Conservation (phyloP, 2,329 filamentous ascomycete species). For the Plectosphaerella cucumerina region DNA sequence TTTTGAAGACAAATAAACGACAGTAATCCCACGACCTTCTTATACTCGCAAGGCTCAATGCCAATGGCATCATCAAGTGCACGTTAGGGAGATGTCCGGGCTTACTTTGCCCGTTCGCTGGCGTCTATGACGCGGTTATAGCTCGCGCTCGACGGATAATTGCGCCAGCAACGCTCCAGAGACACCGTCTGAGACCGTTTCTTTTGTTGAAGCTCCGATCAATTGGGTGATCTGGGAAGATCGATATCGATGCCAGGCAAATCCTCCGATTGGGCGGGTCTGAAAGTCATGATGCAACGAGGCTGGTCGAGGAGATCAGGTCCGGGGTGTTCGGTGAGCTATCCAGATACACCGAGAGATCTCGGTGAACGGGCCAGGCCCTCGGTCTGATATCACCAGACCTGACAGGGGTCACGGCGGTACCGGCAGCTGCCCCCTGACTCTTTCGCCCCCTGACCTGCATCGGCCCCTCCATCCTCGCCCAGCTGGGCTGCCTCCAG, state of each 20-base stretch:
- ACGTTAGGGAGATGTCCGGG: background rate
- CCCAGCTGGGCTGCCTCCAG: background rate
- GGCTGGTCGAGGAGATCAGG: background rate
- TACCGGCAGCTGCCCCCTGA: background rate
- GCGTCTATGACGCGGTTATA: slow-evolving; percentile 13
- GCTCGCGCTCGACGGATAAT: background rate
- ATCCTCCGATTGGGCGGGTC: background rate
- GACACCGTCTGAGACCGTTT: slow-evolving; percentile 3
- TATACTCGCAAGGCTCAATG: background rate
- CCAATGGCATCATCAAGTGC: background rate
- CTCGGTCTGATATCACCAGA: slow-evolving; percentile 1
- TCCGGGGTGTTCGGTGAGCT: background rate
- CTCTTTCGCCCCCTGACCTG: background rate
- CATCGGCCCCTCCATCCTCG: no score
- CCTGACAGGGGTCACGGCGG: background rate
- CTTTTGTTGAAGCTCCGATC: slow-evolving; percentile 6
- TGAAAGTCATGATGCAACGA: background rate
- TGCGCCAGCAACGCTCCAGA: slow-evolving; percentile 6
- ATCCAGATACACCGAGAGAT: background rate
- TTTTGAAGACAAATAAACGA: background rate
- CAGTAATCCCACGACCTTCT: background rate
- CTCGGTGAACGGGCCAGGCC: background rate
- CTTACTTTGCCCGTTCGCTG: background rate
- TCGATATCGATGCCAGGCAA: background rate
- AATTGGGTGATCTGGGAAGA: background rate